phyloP scores from a whole-genome alignment of 1,284 basidiomycete species.

The Pyrrhoderma lamaoense region DNA sequence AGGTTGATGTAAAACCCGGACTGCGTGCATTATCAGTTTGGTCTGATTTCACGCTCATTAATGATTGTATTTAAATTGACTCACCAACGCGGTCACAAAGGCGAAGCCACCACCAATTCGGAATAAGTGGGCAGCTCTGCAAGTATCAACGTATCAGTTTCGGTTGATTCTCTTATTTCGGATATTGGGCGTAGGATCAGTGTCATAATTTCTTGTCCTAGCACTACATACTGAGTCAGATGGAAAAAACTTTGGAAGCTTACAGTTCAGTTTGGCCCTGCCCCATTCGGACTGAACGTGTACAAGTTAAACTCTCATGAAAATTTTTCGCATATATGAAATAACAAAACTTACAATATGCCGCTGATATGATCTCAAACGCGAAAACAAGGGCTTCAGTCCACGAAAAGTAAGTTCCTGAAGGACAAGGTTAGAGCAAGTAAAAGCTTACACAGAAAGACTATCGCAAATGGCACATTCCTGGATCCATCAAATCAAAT shows the following conservation, averaged over 20 bases:
- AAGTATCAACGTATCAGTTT: too few species aligned
- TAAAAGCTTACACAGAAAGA: slow-evolving; percentile 19
- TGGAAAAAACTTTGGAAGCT: too few species aligned
- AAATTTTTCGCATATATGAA: background rate
- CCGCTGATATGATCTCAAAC: slow-evolving; percentile 20
- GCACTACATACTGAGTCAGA: too few species aligned
- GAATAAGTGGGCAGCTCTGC: slow-evolving; percentile 18
- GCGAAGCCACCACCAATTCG: slow-evolving; percentile 20
- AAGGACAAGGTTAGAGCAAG: background rate
- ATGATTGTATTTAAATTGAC: too few species aligned
- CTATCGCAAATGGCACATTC: slow-evolving; percentile 19
- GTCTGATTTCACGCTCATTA: background rate
- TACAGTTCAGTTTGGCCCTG: background rate
- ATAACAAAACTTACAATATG: slow-evolving; percentile 19
- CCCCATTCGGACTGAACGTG: slow-evolving; percentile 13
- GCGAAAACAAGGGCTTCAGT: slow-evolving; percentile 18
- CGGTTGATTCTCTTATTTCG: too few species aligned
- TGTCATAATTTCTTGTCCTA: too few species aligned
- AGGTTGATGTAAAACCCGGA: slow-evolving; percentile 20
- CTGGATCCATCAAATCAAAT: slow-evolving; percentile 8
- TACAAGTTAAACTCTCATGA: slow-evolving; percentile 14
- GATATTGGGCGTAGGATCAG: too few species aligned
- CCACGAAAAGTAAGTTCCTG: background rate
- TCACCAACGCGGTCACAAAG: slow-evolving; percentile 19
- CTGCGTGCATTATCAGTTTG: slow-evolving; percentile 6